Percentiles rank a stretch among this genome's conserved stretches.
Conservation (phyloP, 1,284 basidiomycete species). For the Cystobasidium pallidum region DNA sequence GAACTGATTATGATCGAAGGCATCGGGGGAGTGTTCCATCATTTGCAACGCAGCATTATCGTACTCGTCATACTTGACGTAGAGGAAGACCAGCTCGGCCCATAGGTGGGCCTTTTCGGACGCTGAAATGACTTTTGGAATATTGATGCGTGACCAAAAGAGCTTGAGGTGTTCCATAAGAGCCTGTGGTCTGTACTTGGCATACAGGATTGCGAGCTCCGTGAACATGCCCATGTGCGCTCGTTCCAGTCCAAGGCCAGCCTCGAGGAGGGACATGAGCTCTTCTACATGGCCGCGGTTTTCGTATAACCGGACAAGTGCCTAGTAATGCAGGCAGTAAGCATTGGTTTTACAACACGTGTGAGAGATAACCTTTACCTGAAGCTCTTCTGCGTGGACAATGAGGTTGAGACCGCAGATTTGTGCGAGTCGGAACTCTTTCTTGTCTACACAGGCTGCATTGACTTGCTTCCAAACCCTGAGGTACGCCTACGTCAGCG, state of each 20-base stretch:
- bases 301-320: constrained; percentile 84
- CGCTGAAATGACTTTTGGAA: constrained; percentile 80
- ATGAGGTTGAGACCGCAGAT: constrained; percentile 88
- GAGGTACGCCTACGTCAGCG: neutral
- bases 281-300: constrained; percentile 92
- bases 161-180: constrained; percentile 99
- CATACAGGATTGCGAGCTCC: constrained; percentile 89
- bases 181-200: constrained; percentile 96
- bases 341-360: neutral
- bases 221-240: constrained; percentile 88
- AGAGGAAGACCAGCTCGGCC: constrained; percentile 97
- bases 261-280: constrained; percentile 86
- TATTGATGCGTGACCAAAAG: constrained; percentile 89
- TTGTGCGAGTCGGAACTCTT: constrained; percentile 95
- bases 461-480: constrained; percentile 99
- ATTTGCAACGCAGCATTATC: constrained; percentile 96
- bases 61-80: constrained; percentile 87
- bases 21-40: constrained; percentile 95
- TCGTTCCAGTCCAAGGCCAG: constrained; percentile 90
- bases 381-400: constrained; percentile 77
- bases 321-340: constrained; percentile 54
- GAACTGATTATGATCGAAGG: constrained; percentile 99
- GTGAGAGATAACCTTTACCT: constrained; percentile 24
- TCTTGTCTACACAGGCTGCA: constrained; percentile 95
- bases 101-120: constrained; percentile 96